Evolutionary conservation across 805 yeast species (phyloP), one percentile per base, ranked within the genome.

Genomic region (Starmerella apis): DNA sequence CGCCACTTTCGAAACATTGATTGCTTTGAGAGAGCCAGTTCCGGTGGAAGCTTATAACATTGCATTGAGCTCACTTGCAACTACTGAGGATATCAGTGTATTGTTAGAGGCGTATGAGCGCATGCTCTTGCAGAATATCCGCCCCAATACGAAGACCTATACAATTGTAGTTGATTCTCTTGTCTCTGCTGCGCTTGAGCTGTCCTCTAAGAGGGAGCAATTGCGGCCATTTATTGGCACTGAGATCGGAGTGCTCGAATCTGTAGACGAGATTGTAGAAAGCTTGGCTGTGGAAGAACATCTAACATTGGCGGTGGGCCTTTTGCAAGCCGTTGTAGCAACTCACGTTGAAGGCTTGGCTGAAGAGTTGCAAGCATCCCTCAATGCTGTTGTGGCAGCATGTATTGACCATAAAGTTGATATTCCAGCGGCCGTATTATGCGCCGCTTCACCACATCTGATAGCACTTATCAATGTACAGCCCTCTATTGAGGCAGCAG

Each of bases 101-200:
- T 52, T 63, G 11, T 49, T 66, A 10, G 61, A 63, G 32, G 59
- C 59, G 4, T 65, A 63, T 49, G 56, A 62, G 42, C 57, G 55
- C 22, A 52, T 63, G 55, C 55, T 65, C 2, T 16, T 43, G 22
- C 51, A 52, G 19, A 56, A 51, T 13, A 50, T 61, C 10, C 27
- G 43, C 8, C 68, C 69, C 6, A 48, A 56, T 32, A 55, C 47
- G 7, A 55, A 57, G 14, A 63, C 66, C 2, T 66, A 65, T 50
- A 25, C 50, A 11, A 49, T 61, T 11, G 54, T 66, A 11, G 48
- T 66, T 14, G 37, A 48, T 28, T 48, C 58, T 2, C 55, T 66
- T 11, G 48, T 57, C 18, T 55, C 54, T 4, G 51, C 56, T 16
- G 63, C 65, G 13, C 30, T n/a, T 6, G 32, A 25, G 8, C 42